These are phyloP conservation scores for Trichothecium roseum DNA, from an alignment of 2,329 filamentous ascomycete species.

Conservation along the genomic window DNA sequence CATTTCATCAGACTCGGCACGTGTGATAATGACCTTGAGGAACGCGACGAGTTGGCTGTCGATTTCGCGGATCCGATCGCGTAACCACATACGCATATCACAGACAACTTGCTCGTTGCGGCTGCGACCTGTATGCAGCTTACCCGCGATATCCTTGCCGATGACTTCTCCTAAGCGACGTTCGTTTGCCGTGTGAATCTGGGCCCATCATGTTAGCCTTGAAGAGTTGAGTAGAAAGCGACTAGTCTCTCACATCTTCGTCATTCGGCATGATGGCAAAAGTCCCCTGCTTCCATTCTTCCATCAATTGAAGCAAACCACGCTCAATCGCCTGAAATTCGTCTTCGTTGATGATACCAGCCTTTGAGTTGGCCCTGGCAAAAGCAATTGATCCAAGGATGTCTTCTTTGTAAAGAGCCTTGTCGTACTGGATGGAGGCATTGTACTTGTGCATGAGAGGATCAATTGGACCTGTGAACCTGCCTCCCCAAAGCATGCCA, in stretches of 20 bases:
- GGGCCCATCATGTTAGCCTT: constrained; percentile 18
- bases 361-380: constrained; percentile 68
- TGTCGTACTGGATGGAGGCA: constrained; percentile 66
- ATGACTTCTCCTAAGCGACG: constrained; percentile 56
- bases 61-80: constrained; percentile 13
- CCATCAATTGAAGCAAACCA: constrained; percentile 50
- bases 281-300: constrained; percentile 41
- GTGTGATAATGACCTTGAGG: constrained; percentile 11
- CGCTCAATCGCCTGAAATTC: constrained; percentile 68
- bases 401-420: constrained; percentile 68
- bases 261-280: constrained; percentile 43
- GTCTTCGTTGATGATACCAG: constrained; percentile 59
- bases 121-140: constrained; percentile 60
- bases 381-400: constrained; percentile 75
- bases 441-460: constrained; percentile 84
- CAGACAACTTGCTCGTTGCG: constrained; percentile 66
- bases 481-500: constrained; percentile 34
- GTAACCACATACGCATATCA: constrained; percentile 60
- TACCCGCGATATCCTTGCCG: constrained; percentile 58
- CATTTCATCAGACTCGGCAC: constrained; percentile 16
- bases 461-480: constrained; percentile 58
- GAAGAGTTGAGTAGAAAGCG: constrained; percentile 3
- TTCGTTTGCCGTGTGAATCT: constrained; percentile 46
- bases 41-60: constrained; percentile 13
- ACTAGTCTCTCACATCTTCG: constrained; percentile 34